Percentiles rank a stretch among this genome's conserved stretches.
Evolutionary conservation across 805 yeast species (phyloP).

Genomic region (Kazachstania psychrophila): DNA sequence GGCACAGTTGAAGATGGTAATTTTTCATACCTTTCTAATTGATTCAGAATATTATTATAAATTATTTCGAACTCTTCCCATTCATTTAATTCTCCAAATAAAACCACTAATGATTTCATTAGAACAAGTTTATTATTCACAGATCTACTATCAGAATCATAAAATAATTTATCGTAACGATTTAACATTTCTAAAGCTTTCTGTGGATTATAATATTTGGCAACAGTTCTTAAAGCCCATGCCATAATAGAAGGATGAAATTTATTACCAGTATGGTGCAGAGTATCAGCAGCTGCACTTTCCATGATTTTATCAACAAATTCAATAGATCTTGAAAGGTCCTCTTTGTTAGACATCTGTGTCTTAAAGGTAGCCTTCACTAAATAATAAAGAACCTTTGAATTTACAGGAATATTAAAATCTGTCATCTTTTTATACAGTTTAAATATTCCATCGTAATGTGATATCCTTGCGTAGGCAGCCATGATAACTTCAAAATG

Average conservation of each 20-base stretch:
- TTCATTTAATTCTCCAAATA: conserved; percentile 27
- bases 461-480: conserved; percentile 20
- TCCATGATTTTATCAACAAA: conserved; percentile 27
- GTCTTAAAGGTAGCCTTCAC: conserved; percentile 27
- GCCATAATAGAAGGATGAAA: conserved; percentile 31
- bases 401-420: conserved; percentile 17
- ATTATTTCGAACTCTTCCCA: conserved; percentile 24
- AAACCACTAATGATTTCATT: conserved; percentile 27
- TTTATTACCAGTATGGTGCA: conserved; percentile 15
- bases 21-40: conserved; percentile 13
- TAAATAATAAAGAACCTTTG: conserved; percentile 24
- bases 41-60: conserved; percentile 15
- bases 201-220: conserved; percentile 25
- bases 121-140: conserved; percentile 22
- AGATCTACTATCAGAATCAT: conserved; percentile 16
- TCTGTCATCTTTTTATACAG: conserved; percentile 24
- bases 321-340: conserved; percentile 23
- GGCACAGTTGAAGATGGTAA: conserved; percentile 16
- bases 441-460: conserved; percentile 22
- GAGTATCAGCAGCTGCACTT: conserved; percentile 16
- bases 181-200: conserved; percentile 29
- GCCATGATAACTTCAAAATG: conserved; percentile 29
- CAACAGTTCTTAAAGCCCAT: conserved; percentile 29
- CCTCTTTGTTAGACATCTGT: conserved; percentile 21
- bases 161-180: conserved; percentile 24